Base-by-base conservation (phyloP, 78 protist genomes). In the Anaeramoeba flamelloides region DNA sequence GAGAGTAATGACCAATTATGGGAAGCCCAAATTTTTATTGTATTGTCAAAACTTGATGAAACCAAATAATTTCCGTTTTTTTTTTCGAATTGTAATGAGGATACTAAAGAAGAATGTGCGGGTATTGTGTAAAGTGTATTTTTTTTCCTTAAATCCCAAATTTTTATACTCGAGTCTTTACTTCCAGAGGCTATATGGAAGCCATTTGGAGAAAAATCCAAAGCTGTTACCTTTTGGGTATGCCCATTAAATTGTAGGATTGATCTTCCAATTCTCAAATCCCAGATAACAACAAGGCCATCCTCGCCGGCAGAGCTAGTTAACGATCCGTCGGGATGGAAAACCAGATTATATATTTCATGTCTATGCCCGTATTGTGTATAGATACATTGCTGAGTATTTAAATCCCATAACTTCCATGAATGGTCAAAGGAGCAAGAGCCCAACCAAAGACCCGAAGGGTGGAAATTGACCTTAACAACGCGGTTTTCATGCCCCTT, bases 31-130 rank as follows among this genome's bases (percentile, higher is more conserved):
- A 2, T 1, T 17, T 1, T 1, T 1, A 2, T 17, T 36, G 0
- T 79, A 36, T 36, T 36, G 75, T 79, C 82, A 53, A 37, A 79
- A 3, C 79, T 74, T 37, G 79, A n/a, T 26, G 82, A 79, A 37
- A n/a, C 30, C 39, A 79, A 37, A 53, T 3, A 79, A 8, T 2
- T 3, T 41, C 82, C 82, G 75, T 1, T 36, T 1, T 0, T 8
- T 22, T 41, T 41, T 36, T 0, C n/a, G n/a, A n/a, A n/a, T n/a
- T n/a, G 33, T 8, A 89, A 85, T 65, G 78, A 40, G 0, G 89
- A 79, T 30, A 89, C 81, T 40, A 86, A 83, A 22, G 80, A 40
- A 31, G 79, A 30, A 76, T 89, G 92, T 1, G 90, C 90, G 0
- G 90, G 82, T 2, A 91, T 39, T n/a, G 84, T 83, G 77, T 74